Base-by-base conservation (phyloP, 176 grass and related monocot species). In the Pharus latifolius region DNA sequence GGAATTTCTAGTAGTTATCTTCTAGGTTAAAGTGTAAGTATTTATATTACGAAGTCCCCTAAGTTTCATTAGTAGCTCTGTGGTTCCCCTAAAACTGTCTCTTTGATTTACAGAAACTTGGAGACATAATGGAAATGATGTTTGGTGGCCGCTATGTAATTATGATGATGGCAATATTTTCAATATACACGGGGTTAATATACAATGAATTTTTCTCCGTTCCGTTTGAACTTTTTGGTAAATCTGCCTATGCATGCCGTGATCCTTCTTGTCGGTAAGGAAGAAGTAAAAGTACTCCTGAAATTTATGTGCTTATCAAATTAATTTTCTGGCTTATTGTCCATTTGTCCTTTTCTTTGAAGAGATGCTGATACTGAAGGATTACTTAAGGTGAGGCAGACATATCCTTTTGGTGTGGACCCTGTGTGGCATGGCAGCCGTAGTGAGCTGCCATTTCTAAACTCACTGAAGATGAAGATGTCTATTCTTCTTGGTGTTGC, bases 181-280 rank as follows among this genome's bases (percentile, higher is more conserved):
- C 95, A 65, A 94, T 99, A 28, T 99, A 99, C 80, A 91, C 84
- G 27, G 90, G 95, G 76, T 78, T 99, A 64, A 81, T 99, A 69
- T 99, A 99, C 46, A 99, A 99, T n/a, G 90, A 99, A 62, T 99
- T 99, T 74, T 94, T 98, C 72, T 99, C 95, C 32, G 90, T 99
- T 72, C 90, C 90, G 51, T 91, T 99, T 94, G 86, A 82, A 32
- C 76, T 99, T 56, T 99, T 99, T 40, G 84, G 81, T 77, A 78
- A 88, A 91, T 99, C 95, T 72, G 82, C 90, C 16, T 99, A 99
- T 84, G 74, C 67, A 48, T 99, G 95, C 58, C 75, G 67, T 54
- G 84, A 99, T 88, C 11, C 82, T 88, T 81, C 90, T 56, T 99
- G 95, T 81, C 66, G 89, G 90, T 94, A 93, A 72, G 74, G 33